phyloP scores from a whole-genome alignment of 192 early-diverging fungal species.

The Podochytrium sp. region DNA sequence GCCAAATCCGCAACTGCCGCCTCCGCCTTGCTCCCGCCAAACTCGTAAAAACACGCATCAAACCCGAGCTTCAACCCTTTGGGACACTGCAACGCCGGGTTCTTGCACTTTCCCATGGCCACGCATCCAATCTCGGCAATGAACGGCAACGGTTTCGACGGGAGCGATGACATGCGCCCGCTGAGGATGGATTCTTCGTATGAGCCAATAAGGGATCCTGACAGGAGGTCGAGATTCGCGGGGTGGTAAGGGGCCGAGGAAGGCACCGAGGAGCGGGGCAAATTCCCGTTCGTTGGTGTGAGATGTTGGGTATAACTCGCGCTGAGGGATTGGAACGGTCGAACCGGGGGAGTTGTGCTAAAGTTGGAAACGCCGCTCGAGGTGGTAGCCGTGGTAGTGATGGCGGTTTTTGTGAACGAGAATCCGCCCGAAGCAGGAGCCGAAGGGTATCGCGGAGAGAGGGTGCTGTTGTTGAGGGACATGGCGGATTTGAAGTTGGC shows the following conservation, averaged over 20 bases:
- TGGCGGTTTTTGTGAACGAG: neutral
- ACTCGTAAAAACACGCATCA: conserved; percentile 76
- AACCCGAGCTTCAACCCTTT: conserved; percentile 60
- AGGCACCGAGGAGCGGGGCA: neutral
- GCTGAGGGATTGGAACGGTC: neutral
- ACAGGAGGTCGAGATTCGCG: conserved; percentile 11
- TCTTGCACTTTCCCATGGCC: conserved; percentile 66
- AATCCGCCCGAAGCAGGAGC: too few relatives aligned
- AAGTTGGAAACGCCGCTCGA: neutral
- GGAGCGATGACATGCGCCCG: conserved; percentile 77
- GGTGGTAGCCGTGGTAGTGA: neutral
- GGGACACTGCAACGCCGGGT: conserved; percentile 63
- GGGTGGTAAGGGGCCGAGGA: neutral
- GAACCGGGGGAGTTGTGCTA: neutral
- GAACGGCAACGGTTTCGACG: conserved; percentile 74
- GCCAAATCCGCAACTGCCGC: conserved; percentile 17
- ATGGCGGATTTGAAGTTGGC: neutral
- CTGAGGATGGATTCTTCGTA: conserved; percentile 76
- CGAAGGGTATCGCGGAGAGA: neutral
- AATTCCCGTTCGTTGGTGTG: neutral
- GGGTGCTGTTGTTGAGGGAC: too few relatives aligned
- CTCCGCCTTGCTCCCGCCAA: conserved; percentile 53
- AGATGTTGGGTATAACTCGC: neutral
- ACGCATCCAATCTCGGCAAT: conserved; percentile 72
- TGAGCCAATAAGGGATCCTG: conserved; percentile 52